Conservation (phyloP, 192 early-diverging fungal genomes). For the Glomus cerebriforme region DNA sequence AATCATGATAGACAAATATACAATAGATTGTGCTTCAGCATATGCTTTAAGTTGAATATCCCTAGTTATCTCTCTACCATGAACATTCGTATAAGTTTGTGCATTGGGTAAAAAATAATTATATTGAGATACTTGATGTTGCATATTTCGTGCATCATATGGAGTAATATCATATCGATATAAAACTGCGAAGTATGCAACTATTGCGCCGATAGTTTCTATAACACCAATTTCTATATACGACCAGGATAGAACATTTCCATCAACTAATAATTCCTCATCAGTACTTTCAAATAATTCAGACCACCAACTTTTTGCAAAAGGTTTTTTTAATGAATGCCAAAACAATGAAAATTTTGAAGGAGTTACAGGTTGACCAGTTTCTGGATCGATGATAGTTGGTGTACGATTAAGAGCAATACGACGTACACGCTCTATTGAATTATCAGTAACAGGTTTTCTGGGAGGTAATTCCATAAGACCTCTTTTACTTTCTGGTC, state of each 20-base stretch:
- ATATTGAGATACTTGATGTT: constrained; percentile 44
- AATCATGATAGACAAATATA: constrained; percentile 79
- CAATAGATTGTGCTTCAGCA: constrained; percentile 75
- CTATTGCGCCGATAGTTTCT: constrained; percentile 68
- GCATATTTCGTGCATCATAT: constrained; percentile 57
- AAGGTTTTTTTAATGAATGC: constrained; percentile 45
- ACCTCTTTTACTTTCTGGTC: constrained; percentile 69
- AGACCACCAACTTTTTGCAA: constrained; percentile 61
- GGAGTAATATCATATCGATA: constrained; percentile 65
- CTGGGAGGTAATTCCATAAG: constrained; percentile 92
- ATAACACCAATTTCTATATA: constrained; percentile 88
- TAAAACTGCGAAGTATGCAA: constrained; percentile 81
- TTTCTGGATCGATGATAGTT: constrained; percentile 51
- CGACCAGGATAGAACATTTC: constrained; percentile 75
- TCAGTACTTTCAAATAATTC: constrained; percentile 68
- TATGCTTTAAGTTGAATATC: constrained; percentile 66
- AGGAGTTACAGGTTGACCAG: constrained; percentile 48
- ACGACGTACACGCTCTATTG: constrained; percentile 71
- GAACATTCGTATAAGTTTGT: constrained; percentile 38
- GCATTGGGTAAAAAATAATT: constrained; percentile 55
- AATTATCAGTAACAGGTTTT: constrained; percentile 79
- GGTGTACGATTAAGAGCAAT: constrained; percentile 50
- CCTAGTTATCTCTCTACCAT: constrained; percentile 48
- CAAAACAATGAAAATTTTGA: constrained; percentile 35
- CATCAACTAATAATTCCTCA: constrained; percentile 88